Evolutionary conservation across 352 stramenopile species (phyloP).

Genomic region (Phytopythium cucurbitacearum): DNA sequence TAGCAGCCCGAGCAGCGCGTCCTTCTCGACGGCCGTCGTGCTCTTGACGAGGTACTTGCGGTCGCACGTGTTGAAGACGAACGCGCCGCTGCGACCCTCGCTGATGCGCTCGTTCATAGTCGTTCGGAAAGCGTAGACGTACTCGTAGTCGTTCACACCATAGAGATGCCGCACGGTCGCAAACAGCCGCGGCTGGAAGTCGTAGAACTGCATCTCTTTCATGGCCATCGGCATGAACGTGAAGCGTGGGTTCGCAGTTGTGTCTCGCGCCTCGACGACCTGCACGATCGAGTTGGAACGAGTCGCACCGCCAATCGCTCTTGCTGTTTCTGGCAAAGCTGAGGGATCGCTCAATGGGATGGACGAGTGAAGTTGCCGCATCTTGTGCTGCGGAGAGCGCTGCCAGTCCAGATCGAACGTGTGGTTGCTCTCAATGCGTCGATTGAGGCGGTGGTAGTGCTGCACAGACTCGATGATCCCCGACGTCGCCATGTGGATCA

Average conservation of each 20-base stretch:
- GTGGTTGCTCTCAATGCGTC: slow-evolving; percentile 69
- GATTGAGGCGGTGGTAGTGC: slow-evolving; percentile 68
- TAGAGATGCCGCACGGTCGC: slow-evolving; percentile 62
- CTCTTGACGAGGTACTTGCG: slow-evolving; percentile 91
- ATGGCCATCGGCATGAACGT: slow-evolving; percentile 65
- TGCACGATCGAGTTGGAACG: slow-evolving; percentile 44
- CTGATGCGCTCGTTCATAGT: slow-evolving; percentile 89
- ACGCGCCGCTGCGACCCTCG: slow-evolving; percentile 84
- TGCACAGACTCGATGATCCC: slow-evolving; percentile 86
- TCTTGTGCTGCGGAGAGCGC: slow-evolving; percentile 50
- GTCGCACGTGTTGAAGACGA: slow-evolving; percentile 89
- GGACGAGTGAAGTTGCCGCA: slow-evolving; percentile 42
- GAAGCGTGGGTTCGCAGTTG: slow-evolving; percentile 37
- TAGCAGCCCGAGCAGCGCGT: slow-evolving; percentile 75
- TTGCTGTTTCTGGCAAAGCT: neutral
- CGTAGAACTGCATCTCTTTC: slow-evolving; percentile 87
- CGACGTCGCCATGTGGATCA: slow-evolving; percentile 88
- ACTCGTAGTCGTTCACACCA: slow-evolving; percentile 71
- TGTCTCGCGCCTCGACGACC: slow-evolving; percentile 54
- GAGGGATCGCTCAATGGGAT: slow-evolving; percentile 24
- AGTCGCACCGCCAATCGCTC: no score
- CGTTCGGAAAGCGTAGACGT: slow-evolving; percentile 68
- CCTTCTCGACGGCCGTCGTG: slow-evolving; percentile 73
- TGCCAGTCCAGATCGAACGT: slow-evolving; percentile 82
- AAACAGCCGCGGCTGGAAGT: slow-evolving; percentile 83